Evolutionary conservation across 352 stramenopile genomes (phyloP).

Genomic region (Globisporangium lucens): DNA sequence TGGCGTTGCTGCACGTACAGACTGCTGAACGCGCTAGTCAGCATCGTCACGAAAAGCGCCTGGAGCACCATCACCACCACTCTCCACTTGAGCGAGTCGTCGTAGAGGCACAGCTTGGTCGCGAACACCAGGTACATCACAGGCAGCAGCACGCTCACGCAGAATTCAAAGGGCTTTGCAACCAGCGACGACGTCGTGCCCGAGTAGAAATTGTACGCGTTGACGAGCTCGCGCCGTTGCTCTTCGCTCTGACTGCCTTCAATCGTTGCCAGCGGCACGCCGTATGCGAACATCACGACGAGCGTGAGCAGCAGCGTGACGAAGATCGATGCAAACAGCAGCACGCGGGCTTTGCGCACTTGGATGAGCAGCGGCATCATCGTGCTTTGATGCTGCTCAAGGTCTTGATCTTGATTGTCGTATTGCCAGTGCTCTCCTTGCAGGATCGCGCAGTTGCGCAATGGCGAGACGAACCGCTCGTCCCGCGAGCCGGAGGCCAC

Average conservation of each 20-base stretch:
- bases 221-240: conserved; percentile 20
- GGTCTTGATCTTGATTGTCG: conserved; percentile 9
- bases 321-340: conserved; percentile 23
- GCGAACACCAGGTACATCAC: conserved; percentile 40
- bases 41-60: conserved; percentile 23
- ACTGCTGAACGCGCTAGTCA: conserved; percentile 46
- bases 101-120: conserved; percentile 32
- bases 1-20: conserved; percentile 38
- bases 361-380: conserved; percentile 27
- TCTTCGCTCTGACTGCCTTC: conserved; percentile 14
- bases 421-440: background rate
- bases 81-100: conserved; percentile 41
- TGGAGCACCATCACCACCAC: conserved; percentile 25
- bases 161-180: conserved; percentile 42
- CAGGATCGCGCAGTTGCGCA: conserved; percentile 27
- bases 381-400: background rate
- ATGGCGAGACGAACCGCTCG: conserved; percentile 20
- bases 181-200: conserved; percentile 31
- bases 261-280: conserved; percentile 27
- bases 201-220: conserved; percentile 55
- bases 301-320: conserved; percentile 24
- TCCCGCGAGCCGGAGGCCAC: background rate
- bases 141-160: conserved; percentile 33
- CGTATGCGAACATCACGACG: conserved; percentile 25
- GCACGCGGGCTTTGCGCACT: conserved; percentile 21